Percentiles rank a stretch among this genome's conserved stretches.
These are phyloP conservation scores for Nannochloropsis gaditana DNA, from an alignment of 108 stramenopile genomes.

Conservation along the genomic window DNA sequence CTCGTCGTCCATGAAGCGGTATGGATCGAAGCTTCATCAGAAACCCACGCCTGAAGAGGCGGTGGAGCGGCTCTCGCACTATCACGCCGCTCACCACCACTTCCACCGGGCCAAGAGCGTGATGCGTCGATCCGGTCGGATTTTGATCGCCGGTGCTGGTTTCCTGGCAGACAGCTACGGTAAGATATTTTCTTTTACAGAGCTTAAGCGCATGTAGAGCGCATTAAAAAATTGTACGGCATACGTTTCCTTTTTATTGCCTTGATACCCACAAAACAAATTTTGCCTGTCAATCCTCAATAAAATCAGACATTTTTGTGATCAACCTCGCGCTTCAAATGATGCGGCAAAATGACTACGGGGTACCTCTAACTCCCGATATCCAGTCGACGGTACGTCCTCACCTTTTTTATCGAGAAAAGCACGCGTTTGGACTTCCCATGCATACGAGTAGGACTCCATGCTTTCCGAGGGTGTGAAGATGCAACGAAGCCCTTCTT, in stretches of 20 bases:
- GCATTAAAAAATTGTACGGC: no score
- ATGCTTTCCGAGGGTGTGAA: no score
- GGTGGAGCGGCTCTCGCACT: neutral
- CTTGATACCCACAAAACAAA: no score
- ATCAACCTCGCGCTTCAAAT: conserved; percentile 5
- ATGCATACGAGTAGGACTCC: no score
- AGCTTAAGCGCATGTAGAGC: no score
- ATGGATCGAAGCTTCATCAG: neutral
- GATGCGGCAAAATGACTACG: neutral
- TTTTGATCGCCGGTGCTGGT: neutral
- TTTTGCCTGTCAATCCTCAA: no score
- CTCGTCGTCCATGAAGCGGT: neutral
- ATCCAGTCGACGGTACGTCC: neutral
- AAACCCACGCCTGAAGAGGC: neutral
- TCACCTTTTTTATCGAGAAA: no score
- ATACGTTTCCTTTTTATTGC: no score
- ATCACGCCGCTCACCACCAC: conserved; percentile 1
- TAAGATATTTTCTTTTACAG: no score
- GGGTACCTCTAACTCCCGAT: neutral
- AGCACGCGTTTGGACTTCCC: no score
- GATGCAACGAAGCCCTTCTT: no score
- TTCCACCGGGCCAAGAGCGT: conserved; percentile 19
- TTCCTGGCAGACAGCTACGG: conserved; percentile 19
- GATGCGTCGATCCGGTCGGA: neutral
- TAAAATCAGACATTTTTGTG: neutral